These are phyloP conservation scores for Gossypium lobatum DNA, from an alignment of 441 rosid species.

Conservation along the genomic window DNA sequence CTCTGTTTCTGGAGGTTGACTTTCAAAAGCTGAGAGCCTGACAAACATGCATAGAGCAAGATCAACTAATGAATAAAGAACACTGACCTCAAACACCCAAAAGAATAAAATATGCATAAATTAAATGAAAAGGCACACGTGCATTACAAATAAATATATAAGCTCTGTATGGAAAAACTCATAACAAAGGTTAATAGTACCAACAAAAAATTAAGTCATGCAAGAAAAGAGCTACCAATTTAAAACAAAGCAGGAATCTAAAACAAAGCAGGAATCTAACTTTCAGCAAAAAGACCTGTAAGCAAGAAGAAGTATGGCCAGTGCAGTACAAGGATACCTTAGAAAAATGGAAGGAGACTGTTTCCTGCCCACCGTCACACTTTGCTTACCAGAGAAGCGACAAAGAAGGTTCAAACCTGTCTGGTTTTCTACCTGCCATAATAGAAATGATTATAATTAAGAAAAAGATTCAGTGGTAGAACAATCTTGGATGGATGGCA, in stretches of 20 bases:
- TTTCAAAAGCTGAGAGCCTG: constrained; percentile 47
- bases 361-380: constrained; percentile 51
- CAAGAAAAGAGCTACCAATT: not conserved
- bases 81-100: not conserved
- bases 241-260: not conserved
- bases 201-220: constrained; percentile 3
- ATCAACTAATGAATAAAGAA: constrained; percentile 21
- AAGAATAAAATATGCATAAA: constrained; percentile 1
- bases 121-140: not conserved
- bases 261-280: not conserved
- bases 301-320: not conserved
- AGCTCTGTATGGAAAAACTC: not conserved
- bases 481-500: not conserved
- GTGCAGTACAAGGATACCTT: constrained; percentile 40
- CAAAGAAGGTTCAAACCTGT: constrained; percentile 66
- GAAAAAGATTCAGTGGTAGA: constrained; percentile 7
- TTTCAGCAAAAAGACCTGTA: not conserved
- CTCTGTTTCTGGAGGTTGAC: constrained; percentile 41
- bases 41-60: constrained; percentile 25
- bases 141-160: not conserved
- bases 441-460: constrained; percentile 12
- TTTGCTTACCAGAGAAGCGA: constrained; percentile 49
- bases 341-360: constrained; percentile 68
- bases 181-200: not conserved
- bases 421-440: constrained; percentile 78